A percentile compares a stretch with the other conserved stretches of the same genome.
Conservation (phyloP, 169 alveolate species). For the Neospora caninum region DNA sequence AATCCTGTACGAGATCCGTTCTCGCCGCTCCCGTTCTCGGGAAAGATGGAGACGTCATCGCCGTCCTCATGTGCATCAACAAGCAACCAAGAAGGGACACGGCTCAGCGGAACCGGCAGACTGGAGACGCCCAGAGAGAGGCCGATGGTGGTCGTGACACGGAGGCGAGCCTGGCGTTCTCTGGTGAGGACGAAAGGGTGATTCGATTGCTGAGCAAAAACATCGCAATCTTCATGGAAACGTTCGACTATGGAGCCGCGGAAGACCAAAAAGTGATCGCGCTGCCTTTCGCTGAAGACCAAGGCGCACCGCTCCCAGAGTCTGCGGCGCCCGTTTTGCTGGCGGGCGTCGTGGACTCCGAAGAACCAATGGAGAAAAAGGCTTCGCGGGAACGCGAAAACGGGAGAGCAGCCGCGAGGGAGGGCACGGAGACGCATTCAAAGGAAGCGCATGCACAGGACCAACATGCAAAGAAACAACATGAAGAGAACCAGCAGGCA, state of each 20-base stretch:
- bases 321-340: no score
- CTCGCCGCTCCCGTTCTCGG: conserved; percentile 59
- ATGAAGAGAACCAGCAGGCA: not conserved
- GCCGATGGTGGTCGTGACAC: not conserved
- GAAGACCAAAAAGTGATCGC: conserved; percentile 39
- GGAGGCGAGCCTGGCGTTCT: not conserved
- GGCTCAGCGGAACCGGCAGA: not conserved
- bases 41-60: conserved; percentile 32
- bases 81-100: not conserved
- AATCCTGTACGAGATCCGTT: conserved; percentile 11
- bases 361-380: not conserved
- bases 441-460: not conserved
- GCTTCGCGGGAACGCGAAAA: not conserved
- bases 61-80: not conserved
- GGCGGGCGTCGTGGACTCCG: not conserved
- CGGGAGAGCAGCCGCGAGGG: not conserved
- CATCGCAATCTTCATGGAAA: conserved; percentile 61
- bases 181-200: conserved; percentile 53
- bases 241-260: conserved; percentile 53
- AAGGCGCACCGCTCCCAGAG: no score
- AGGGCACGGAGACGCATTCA: no score
- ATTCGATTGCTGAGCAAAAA: conserved; percentile 52
- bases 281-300: not conserved
- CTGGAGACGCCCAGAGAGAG: not conserved
- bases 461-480: not conserved